A percentile compares a stretch with the other conserved stretches of the same genome.
Conservation (phyloP, 139 green algal genomes). For the Volvox reticuliferus region DNA sequence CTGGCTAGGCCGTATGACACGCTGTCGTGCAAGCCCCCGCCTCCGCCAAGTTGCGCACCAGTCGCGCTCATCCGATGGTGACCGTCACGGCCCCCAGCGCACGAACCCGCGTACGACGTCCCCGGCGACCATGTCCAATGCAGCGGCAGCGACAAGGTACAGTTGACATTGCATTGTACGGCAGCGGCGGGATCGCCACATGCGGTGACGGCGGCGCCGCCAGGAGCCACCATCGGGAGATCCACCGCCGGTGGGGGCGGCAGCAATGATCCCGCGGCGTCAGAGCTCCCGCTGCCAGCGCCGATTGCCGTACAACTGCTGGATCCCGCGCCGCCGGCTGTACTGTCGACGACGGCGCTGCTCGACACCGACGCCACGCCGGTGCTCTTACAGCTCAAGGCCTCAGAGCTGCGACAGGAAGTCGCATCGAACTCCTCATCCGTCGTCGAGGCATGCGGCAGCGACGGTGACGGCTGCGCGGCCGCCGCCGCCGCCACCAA, state of each 20-base stretch:
- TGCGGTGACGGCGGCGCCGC: neutral
- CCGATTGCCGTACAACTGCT: neutral
- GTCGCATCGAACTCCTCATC: constrained; percentile 9
- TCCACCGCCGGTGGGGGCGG: neutral
- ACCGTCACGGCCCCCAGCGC: neutral
- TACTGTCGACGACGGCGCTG: neutral
- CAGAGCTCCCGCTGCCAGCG: neutral
- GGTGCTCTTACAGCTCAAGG: neutral
- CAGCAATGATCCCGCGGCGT: neutral
- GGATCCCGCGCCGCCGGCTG: neutral
- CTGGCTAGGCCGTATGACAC: neutral
- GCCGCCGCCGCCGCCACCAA: neutral
- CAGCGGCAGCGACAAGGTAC: neutral
- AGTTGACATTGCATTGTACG: neutral
- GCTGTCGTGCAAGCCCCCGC: neutral
- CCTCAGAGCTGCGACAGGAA: neutral
- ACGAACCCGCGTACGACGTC: neutral
- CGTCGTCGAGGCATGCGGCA: neutral
- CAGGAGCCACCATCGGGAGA: neutral
- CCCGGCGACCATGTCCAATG: neutral
- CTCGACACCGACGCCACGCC: neutral
- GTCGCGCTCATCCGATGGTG: neutral
- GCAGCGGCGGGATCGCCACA: neutral
- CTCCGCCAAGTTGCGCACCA: neutral
- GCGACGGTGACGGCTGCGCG: neutral